Base-by-base conservation (phyloP, 1,139 yeast genomes). In the Pichia kudriavzevii region DNA sequence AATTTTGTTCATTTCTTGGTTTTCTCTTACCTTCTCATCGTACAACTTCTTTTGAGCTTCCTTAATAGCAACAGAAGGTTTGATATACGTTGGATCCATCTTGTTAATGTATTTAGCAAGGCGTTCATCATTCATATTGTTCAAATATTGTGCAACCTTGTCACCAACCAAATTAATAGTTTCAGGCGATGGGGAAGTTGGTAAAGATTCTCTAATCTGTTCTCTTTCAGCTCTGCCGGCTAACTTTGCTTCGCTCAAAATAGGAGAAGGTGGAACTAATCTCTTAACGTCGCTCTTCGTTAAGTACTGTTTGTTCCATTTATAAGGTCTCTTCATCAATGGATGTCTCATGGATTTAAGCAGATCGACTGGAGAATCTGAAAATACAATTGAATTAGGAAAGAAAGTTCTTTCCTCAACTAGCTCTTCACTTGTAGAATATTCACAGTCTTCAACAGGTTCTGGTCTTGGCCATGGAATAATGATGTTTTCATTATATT, bases 391-490 rank as follows among this genome's bases (percentile, higher is more conserved):
- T 20, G 84, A 69, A 40, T 78, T 79, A 24, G 83, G 78, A 59
- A 75, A 82, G 58, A 67, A 82, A 5, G 95, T 77, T 56, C 84
- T 79, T 48, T 77, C 84, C 41, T 76, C 72, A 2, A 74, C 93
- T 2, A 63, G 61, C 6, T 69, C 77, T 30, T 75, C 72, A 10
- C 60, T 58, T 0, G 96, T 84, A 4, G 75, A 69, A 38, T 75
- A 61, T 11, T 59, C 59, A 34, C 81, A 84, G 38, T 77, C 82
- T 46, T 70, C 71, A n/a, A 64, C 61, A 7, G 69, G 66, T 24
- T 75, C 79, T 2, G 94, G 94, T 45, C 75, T 71, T 28, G 97
- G 97, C 94, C 95, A 88, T 38, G 97, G 96, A 36, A 88, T 75
- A 31, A 75, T 74, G 39, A 84, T 63, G 32, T 71, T 67, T 28